Conservation (phyloP, 805 yeast genomes). For the Candida piceae region DNA sequence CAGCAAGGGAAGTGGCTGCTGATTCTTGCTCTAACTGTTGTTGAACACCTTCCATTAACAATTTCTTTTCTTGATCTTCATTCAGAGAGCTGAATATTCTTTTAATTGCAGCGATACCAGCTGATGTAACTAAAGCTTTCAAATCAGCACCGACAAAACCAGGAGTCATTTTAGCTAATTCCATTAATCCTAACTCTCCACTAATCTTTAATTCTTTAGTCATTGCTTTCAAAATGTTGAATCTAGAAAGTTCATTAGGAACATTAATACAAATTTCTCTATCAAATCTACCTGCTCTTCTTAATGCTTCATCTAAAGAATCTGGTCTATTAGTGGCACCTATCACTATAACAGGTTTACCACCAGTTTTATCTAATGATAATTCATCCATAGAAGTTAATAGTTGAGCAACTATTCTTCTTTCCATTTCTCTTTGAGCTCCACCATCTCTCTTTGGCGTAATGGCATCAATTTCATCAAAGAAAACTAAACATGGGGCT, state of each 20-base stretch:
- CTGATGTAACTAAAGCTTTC: constrained; percentile 89
- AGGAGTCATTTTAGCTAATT: constrained; percentile 87
- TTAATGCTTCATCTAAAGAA: constrained; percentile 85
- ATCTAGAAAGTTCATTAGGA: constrained; percentile 83
- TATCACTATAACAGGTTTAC: constrained; percentile 87
- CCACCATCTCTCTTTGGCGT: constrained; percentile 98
- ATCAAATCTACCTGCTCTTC: constrained; percentile 96
- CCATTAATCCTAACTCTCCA: constrained; percentile 63
- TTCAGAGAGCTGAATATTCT: constrained; percentile 69
- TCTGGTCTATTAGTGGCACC: constrained; percentile 99
- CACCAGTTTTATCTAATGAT: constrained; percentile 80
- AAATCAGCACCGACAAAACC: constrained; percentile 98
- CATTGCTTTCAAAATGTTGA: constrained; percentile 71
- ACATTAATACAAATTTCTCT: constrained; percentile 91
- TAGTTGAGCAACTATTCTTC: constrained; percentile 92
- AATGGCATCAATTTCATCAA: constrained; percentile 97
- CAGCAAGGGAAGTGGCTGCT: background rate
- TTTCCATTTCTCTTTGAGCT: constrained; percentile 97
- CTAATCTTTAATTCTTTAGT: constrained; percentile 59
- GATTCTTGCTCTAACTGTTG: constrained; percentile 3
- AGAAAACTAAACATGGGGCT: constrained; percentile 90
- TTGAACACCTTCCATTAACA: constrained; percentile 14
- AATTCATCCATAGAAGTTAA: constrained; percentile 93
- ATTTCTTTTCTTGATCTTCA: constrained; percentile 32
- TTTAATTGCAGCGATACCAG: constrained; percentile 91